Evolutionary conservation across 306 rosid species (phyloP).

Genomic region (Cotoneaster glaucophyllus): DNA sequence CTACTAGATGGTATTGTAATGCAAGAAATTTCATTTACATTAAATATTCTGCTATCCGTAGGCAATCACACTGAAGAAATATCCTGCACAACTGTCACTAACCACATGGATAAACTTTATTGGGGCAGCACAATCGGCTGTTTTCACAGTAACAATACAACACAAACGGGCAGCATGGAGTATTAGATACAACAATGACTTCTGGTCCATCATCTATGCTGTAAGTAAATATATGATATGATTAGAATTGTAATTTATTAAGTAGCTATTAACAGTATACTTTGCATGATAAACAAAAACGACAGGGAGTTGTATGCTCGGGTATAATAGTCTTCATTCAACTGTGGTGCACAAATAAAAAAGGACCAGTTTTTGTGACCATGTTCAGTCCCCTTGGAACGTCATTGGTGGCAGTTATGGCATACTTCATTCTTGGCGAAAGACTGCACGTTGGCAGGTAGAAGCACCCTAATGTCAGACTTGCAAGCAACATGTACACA

Average conservation of each 20-base stretch:
- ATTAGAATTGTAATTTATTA: not conserved
- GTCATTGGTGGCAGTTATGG: slow-evolving; percentile 23
- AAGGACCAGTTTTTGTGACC: slow-evolving; percentile 38
- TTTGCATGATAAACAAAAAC: not conserved
- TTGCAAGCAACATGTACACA: not conserved
- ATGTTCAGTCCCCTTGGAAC: slow-evolving; percentile 34
- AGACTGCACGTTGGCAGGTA: slow-evolving; percentile 38
- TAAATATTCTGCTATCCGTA: not conserved
- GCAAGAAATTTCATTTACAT: not conserved
- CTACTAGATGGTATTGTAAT: not conserved
- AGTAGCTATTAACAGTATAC: not conserved
- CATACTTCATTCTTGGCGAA: slow-evolving; percentile 34
- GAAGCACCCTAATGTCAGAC: not conserved
- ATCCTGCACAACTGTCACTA: slow-evolving; percentile 42
- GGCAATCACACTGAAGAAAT: slow-evolving; percentile 37
- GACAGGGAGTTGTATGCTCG: slow-evolving; percentile 26
- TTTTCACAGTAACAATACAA: slow-evolving; percentile 16
- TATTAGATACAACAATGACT: slow-evolving; percentile 17
- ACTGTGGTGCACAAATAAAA: slow-evolving; percentile 24
- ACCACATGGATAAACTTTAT: slow-evolving; percentile 35
- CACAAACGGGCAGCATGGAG: slow-evolving; percentile 28
- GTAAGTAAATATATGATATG: slow-evolving; percentile 7
- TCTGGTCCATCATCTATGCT: slow-evolving; percentile 25
- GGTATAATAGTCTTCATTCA: slow-evolving; percentile 22
- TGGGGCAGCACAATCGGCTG: slow-evolving; percentile 38